Evolutionary conservation across 2,329 filamentous ascomycete species (phyloP).

Genomic region (Thelonectria discophora): DNA sequence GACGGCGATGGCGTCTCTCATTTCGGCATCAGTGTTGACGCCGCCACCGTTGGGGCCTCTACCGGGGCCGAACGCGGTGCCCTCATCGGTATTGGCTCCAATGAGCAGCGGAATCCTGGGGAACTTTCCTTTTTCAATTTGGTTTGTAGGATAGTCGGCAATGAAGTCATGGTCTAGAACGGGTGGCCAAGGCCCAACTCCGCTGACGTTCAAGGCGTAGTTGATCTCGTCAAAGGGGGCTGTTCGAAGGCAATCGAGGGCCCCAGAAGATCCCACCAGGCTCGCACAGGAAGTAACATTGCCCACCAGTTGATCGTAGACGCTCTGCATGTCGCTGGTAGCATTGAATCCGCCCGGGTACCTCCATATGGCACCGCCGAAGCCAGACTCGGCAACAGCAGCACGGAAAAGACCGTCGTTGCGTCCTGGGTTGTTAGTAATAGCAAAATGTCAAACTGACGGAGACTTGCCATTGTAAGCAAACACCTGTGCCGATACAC

Average conservation of each 20-base stretch:
- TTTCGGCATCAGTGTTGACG: slow-evolving; percentile 44
- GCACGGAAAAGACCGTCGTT: slow-evolving; percentile 61
- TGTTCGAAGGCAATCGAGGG: slow-evolving; percentile 42
- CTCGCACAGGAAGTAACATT: slow-evolving; percentile 35
- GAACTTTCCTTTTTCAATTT: slow-evolving; percentile 46
- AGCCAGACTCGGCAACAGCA: slow-evolving; percentile 60
- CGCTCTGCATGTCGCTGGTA: slow-evolving; percentile 39
- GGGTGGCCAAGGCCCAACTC: slow-evolving; percentile 35
- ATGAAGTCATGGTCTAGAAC: slow-evolving; percentile 51
- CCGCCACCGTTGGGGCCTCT: slow-evolving; percentile 29
- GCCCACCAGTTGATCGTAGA: slow-evolving; percentile 43
- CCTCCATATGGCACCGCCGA: slow-evolving; percentile 45
- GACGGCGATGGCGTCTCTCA: slow-evolving; percentile 29
- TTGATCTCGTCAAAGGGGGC: slow-evolving; percentile 44
- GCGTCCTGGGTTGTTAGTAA: slow-evolving; percentile 41
- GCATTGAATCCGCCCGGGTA: slow-evolving; percentile 43
- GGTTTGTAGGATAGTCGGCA: slow-evolving; percentile 42
- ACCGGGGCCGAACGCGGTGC: slow-evolving; percentile 36
- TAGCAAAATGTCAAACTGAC: rapidly evolving
- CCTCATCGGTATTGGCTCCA: slow-evolving; percentile 49
- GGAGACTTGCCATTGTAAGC: slow-evolving; percentile 55
- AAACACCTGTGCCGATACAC: slow-evolving; percentile 55
- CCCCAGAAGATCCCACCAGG: slow-evolving; percentile 35
- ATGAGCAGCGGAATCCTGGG: slow-evolving; percentile 47
- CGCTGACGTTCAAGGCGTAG: slow-evolving; percentile 22